Evolutionary conservation across 116 monocot genomes (phyloP), one percentile per base, ranked within the genome.

Genomic region (Dioscorea cayenensis): DNA sequence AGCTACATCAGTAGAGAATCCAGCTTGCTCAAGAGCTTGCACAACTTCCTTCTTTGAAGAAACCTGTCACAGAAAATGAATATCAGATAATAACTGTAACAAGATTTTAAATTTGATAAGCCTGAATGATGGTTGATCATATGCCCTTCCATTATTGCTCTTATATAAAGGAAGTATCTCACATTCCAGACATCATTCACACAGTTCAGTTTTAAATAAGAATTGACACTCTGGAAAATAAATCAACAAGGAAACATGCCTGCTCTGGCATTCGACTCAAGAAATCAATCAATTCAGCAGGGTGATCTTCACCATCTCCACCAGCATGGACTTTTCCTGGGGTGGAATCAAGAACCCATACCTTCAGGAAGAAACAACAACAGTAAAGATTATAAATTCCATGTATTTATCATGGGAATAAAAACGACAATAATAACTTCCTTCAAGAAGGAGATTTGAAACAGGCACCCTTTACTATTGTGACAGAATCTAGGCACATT

Each of bases 261-360:
- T 92, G 78, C 64, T 74, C 71, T 72, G 96, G 88, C 79, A 90
- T 75, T 76, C 67, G 82, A 73, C 87, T 84, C 65, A 92, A 67
- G 63, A 88, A 90, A 28, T 60, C 67, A 81, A 96, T 96, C 70
- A 96, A 75, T 84, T 92, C 92, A 75, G 71, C 87, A 73, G 96
- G 96, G 64, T 86, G 90, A 82, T 96, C 96, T 84, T 96, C 92
- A 37, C 96, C 92, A 73, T 92, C 87, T 51, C 90, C 96, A 22
- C 92, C 92, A 70, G 90, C 82, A 62, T 79, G 80, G 71, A 96
- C 88, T 78, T 86, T 87, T 21, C 96, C 92, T 77, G 96, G 96
- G 58, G 92, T 88, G 63, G 96, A 87, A 86, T 96, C 96, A 72
- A 96, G 87, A 67, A 90, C 81, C 96, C 96, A 96, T 12, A 96